These are phyloP conservation scores for Suaeda aralocaspica DNA, from an alignment of 148 eudicot genomes.

Conservation along the genomic window DNA sequence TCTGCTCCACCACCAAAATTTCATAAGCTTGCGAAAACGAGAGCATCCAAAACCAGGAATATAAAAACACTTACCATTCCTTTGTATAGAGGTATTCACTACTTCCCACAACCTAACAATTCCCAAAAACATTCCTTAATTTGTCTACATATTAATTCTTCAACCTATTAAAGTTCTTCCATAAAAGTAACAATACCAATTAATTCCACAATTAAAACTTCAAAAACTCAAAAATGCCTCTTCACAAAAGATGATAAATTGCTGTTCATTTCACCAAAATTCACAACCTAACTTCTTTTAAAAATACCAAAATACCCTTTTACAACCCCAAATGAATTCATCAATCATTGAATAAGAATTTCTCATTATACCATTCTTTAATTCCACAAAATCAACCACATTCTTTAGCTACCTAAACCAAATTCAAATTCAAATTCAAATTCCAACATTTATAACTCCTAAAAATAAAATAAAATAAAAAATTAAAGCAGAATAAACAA, in stretches of 20 bases:
- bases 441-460: slow-evolving; percentile 4
- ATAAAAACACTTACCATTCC: not conserved
- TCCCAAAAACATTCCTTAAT: too few relatives aligned
- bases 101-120: too few relatives aligned
- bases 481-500: not conserved
- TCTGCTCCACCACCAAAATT: not conserved
- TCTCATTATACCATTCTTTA: not conserved
- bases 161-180: too few relatives aligned
- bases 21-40: slow-evolving; percentile 2
- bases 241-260: not conserved
- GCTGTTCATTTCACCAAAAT: not conserved
- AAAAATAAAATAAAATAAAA: not conserved
- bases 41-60: not conserved
- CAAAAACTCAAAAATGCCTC: slow-evolving; percentile 1
- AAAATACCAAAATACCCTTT: not conserved
- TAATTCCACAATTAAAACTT: too few relatives aligned
- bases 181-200: too few relatives aligned
- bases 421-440: not conserved
- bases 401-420: not conserved
- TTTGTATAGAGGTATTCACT: not conserved
- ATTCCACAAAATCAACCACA: not conserved
- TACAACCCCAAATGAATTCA: slow-evolving; percentile 1
- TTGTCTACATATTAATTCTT: too few relatives aligned
- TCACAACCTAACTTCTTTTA: slow-evolving; percentile 11
- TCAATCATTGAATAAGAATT: not conserved